Evolutionary conservation across 805 yeast genomes (phyloP), one percentile per base, ranked within the genome.

Genomic region (Cyberlindnera mississippiensis): DNA sequence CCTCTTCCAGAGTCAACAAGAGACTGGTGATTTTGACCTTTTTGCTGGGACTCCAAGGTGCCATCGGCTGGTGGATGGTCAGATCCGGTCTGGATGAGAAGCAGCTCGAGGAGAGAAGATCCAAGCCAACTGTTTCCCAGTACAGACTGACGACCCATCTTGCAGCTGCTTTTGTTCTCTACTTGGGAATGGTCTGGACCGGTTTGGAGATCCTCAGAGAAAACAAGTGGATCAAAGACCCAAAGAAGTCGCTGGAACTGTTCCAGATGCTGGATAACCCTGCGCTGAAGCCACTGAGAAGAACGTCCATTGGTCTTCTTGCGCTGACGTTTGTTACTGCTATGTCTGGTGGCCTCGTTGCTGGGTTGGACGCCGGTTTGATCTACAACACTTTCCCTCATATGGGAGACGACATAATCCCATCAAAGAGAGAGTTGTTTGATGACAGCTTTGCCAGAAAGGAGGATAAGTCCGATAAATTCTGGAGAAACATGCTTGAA

Each of bases 1-100:
- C 91, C 10, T 79, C 89, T 3, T 64, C 76, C 3, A 80, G 79
- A 44, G 82, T 85, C 4, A 81, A 86, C 37, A 68, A 69, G 42
- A 74, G 87, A 51, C 68, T 93, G 13, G 63, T 85, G 16, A 86
- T 86, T 2, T 75, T 93, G 35, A 76, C 95, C 32, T 79, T 73
- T 0, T 67, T 93, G 38, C 72, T 93, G 44, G 99, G 96, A 10
- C 67, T 93, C 36, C 99, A 93, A 69, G 99, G 99, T 40, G 85
- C 82, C 40, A 83, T 93, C 51, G 99, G 99, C 26, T 93, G 99
- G 99, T 93, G 99, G 99, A 93, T 93, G 99, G 99, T 93, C 39
- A 80, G 85, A 56, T 87, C 96, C 9, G 99, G 99, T 24, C 72
- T 93, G 42, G 95, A 89, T 59, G 84, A 83, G 56, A 74, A 82